Conservation (phyloP, 371 early-diverging fungal genomes). For the Syncephalastrum monosporum region DNA sequence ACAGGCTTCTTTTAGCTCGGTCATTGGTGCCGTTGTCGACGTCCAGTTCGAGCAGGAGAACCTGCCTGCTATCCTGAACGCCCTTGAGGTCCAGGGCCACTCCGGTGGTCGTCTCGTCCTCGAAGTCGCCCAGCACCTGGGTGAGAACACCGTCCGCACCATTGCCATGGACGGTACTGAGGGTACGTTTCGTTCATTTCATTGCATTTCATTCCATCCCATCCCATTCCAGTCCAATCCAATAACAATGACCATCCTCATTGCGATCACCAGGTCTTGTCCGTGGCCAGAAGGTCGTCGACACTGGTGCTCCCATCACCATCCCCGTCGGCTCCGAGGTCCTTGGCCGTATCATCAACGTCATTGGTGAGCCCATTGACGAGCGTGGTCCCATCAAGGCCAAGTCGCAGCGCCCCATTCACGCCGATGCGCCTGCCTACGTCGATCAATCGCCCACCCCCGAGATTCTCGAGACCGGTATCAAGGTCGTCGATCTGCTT, state of each 20-base stretch:
- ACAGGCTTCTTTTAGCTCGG: slow-evolving; percentile 13
- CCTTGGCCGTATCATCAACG: slow-evolving; percentile 98
- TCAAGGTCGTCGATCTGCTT: slow-evolving; percentile 98
- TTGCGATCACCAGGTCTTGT: slow-evolving; percentile 81
- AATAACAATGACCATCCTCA: background rate
- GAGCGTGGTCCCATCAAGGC: slow-evolving; percentile 96
- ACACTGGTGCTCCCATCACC: slow-evolving; percentile 94
- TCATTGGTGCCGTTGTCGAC: slow-evolving; percentile 99
- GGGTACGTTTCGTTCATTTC: background rate
- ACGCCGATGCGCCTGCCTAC: slow-evolving; percentile 93
- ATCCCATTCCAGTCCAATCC: background rate
- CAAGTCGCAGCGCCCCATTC: slow-evolving; percentile 86
- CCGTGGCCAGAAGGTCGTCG: slow-evolving; percentile 94
- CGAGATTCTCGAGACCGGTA: slow-evolving; percentile 96
- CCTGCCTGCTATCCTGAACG: slow-evolving; percentile 95
- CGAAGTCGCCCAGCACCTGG: slow-evolving; percentile 96
- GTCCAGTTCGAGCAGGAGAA: slow-evolving; percentile 93
- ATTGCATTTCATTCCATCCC: background rate
- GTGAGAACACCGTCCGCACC: slow-evolving; percentile 98
- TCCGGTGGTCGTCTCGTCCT: slow-evolving; percentile 84
- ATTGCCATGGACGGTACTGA: background rate
- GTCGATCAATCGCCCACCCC: slow-evolving; percentile 96
- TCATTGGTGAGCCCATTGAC: slow-evolving; percentile 98
- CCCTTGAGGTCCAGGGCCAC: slow-evolving; percentile 90
- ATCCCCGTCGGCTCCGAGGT: slow-evolving; percentile 96